phyloP scores from a whole-genome alignment of 2,329 filamentous ascomycete species.

The Fusarium sp. region DNA sequence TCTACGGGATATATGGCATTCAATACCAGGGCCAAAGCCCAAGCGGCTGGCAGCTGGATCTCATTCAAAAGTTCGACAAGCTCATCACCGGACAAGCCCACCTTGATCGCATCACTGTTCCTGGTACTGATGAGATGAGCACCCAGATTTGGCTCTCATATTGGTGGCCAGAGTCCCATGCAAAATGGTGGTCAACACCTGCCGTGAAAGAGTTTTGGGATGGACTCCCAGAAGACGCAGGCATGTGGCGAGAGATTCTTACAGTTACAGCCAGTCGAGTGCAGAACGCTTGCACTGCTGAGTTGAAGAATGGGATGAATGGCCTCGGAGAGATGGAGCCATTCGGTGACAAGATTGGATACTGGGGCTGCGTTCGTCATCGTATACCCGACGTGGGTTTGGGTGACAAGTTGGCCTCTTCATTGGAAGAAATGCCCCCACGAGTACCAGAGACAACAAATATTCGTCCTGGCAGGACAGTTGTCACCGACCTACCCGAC shows the following conservation, averaged over 20 bases:
- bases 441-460: not conserved
- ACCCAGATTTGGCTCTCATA: constrained; percentile 1
- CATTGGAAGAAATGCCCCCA: not conserved
- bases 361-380: constrained; percentile 2
- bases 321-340: not conserved
- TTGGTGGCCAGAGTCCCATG: not conserved
- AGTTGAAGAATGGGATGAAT: not conserved
- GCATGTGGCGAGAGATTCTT: not conserved
- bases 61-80: not conserved
- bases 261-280: not conserved
- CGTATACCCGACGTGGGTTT: not conserved
- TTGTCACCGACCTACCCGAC: not conserved
- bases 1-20: not conserved
- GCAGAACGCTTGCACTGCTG: not conserved
- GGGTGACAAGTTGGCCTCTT: not conserved
- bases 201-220: not conserved
- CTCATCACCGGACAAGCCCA: not conserved
- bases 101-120: not conserved
- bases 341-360: not conserved
- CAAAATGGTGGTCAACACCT: not conserved
- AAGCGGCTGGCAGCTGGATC: not conserved
- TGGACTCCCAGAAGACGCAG: not conserved
- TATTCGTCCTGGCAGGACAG: not conserved
- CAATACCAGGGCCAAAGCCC: not conserved
- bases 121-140: not conserved